Conservation (phyloP, 345 rosid species). For the Moricandia moricandioides region DNA sequence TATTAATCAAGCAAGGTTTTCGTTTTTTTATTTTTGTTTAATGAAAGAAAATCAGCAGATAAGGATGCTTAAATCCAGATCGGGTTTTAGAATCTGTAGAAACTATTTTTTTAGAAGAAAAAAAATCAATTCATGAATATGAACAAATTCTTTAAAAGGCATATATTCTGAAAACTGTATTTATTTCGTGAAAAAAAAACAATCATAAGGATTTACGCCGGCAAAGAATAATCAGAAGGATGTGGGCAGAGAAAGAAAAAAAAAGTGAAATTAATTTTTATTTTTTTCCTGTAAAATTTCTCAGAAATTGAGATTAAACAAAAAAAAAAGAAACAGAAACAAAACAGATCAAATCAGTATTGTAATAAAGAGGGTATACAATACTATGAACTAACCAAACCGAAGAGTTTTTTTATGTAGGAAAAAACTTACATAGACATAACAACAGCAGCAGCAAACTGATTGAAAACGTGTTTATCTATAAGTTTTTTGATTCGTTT, state of each 20-base stretch:
- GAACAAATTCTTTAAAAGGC: not conserved
- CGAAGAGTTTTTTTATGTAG: not conserved
- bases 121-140: not conserved
- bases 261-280: not conserved
- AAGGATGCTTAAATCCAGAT: constrained; percentile 8
- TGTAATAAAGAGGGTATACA: not conserved
- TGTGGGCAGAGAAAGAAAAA: not conserved
- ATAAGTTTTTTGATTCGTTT: not conserved
- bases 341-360: constrained; percentile 10
- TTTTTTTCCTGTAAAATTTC: not conserved
- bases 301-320: not conserved
- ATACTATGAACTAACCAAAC: not conserved
- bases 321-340: not conserved
- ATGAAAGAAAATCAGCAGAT: not conserved
- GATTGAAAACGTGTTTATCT: not conserved
- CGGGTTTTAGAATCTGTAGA: not conserved
- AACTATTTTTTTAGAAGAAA: not conserved
- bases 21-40: not conserved
- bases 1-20: not conserved
- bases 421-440: not conserved
- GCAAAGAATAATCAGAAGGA: constrained; percentile 9
- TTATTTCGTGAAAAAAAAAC: constrained; percentile 8
- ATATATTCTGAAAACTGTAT: not conserved
- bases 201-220: constrained; percentile 14
- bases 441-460: not conserved